Evolutionary conservation across 129 eudicot genomes (phyloP).

Genomic region (Rutidosis leptorrhynchoides): DNA sequence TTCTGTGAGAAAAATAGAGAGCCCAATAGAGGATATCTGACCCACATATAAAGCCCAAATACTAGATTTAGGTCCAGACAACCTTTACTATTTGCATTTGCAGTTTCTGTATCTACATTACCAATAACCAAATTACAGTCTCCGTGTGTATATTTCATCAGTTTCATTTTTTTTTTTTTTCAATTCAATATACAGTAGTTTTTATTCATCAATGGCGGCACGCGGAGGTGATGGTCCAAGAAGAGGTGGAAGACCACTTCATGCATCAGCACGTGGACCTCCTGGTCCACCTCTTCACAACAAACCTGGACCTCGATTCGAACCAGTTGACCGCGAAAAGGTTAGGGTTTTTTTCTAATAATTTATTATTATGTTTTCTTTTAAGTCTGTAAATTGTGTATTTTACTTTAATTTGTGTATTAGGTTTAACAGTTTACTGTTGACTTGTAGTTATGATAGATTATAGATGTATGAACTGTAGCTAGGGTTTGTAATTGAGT

Average conservation of each 20-base stretch:
- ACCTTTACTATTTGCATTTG: not conserved
- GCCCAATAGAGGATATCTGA: too few relatives aligned
- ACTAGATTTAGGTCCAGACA: too few relatives aligned
- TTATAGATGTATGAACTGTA: not conserved
- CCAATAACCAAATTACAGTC: not conserved
- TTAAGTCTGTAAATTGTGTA: not conserved
- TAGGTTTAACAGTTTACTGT: not conserved
- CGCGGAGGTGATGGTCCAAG: conserved; percentile 53
- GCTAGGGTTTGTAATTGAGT: conserved; percentile 25
- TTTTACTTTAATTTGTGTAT: not conserved
- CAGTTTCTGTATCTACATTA: conserved; percentile 1
- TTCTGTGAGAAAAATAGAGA: too few relatives aligned
- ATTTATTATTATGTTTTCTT: too few relatives aligned
- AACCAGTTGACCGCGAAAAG: conserved; percentile 92
- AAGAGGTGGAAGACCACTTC: conserved; percentile 51
- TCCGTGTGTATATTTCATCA: conserved; percentile 1
- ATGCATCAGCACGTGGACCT: conserved; percentile 52
- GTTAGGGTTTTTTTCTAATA: conserved; percentile 30
- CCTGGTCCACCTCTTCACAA: conserved; percentile 53
- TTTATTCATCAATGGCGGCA: conserved; percentile 44
- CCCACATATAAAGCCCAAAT: too few relatives aligned
- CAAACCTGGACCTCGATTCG: conserved; percentile 48
- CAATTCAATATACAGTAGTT: too few relatives aligned
- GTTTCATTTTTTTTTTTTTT: too few relatives aligned
- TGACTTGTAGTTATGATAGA: conserved; percentile 3